These are phyloP conservation scores for Tetrastigma voinierianum DNA, from an alignment of 164 flowering plant species.

Conservation along the genomic window DNA sequence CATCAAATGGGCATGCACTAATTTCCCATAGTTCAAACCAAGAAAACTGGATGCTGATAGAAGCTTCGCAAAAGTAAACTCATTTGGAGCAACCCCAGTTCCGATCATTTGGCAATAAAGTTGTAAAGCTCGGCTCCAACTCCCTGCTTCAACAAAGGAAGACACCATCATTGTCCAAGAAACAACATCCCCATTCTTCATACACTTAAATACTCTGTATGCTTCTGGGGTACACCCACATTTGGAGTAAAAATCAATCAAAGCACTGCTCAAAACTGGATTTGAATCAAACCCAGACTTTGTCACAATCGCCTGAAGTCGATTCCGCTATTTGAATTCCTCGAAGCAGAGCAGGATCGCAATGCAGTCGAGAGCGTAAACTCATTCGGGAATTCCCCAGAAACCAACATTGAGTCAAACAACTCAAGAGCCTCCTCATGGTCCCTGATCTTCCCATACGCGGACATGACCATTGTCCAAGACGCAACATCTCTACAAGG, in stretches of 20 bases:
- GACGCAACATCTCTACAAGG: slow-evolving; percentile 49
- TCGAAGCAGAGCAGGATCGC: slow-evolving; percentile 35
- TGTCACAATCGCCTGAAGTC: slow-evolving; percentile 34
- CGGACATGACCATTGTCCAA: slow-evolving; percentile 51
- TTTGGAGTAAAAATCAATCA: slow-evolving; percentile 55
- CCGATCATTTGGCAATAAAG: slow-evolving; percentile 38
- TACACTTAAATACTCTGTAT: slow-evolving; percentile 19
- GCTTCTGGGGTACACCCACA: slow-evolving; percentile 35
- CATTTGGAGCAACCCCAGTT: slow-evolving; percentile 49
- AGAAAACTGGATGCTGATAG: slow-evolving; percentile 32
- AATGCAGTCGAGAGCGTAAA: slow-evolving; percentile 46
- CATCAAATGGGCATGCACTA: slow-evolving; percentile 50
- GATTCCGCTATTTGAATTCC: slow-evolving; percentile 26
- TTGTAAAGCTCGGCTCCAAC: slow-evolving; percentile 34
- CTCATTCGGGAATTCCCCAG: slow-evolving; percentile 48
- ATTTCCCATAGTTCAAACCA: slow-evolving; percentile 33
- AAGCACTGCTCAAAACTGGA: slow-evolving; percentile 27
- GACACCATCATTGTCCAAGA: slow-evolving; percentile 58
- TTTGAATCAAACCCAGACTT: slow-evolving; percentile 45
- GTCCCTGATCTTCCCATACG: slow-evolving; percentile 27
- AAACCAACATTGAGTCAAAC: slow-evolving; percentile 35
- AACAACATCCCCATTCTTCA: slow-evolving; percentile 34
- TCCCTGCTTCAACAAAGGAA: slow-evolving; percentile 27
- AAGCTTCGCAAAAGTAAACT: slow-evolving; percentile 64
- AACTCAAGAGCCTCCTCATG: slow-evolving; percentile 34